phyloP scores from a whole-genome alignment of 1,139 yeast genomes.

The Pichia sp. region DNA sequence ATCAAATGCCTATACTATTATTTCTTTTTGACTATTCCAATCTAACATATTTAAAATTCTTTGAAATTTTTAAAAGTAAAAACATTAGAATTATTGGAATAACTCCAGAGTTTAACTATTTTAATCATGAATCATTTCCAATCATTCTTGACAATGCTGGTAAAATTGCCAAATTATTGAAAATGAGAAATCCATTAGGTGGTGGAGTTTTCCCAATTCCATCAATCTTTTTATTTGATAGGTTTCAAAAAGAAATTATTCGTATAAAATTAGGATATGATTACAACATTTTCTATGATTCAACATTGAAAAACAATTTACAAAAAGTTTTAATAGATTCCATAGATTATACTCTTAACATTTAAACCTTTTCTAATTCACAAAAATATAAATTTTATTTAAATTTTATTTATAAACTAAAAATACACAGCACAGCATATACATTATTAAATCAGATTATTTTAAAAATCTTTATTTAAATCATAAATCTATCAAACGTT shows the following conservation, averaged over 20 bases:
- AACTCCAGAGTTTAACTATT: constrained; percentile 18
- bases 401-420: neutral
- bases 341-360: constrained; percentile 10
- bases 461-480: neutral
- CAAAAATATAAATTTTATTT: neutral
- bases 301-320: constrained; percentile 11
- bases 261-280: constrained; percentile 25
- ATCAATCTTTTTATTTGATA: constrained; percentile 34
- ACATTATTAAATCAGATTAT: neutral
- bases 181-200: constrained; percentile 42
- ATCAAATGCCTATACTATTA: constrained; percentile 6
- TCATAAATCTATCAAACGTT: constrained; percentile 16
- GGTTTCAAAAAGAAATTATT: constrained; percentile 22
- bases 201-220: constrained; percentile 47
- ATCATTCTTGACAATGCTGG: constrained; percentile 26
- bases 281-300: constrained; percentile 18
- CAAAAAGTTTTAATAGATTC: constrained; percentile 16
- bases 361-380: neutral
- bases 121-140: constrained; percentile 20
- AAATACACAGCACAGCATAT: neutral
- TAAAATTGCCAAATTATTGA: constrained; percentile 25
- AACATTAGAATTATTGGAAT: constrained; percentile 18
- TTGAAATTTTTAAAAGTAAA: constrained; percentile 2
- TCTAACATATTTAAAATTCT: constrained; percentile 3
- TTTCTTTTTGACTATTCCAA: constrained; percentile 11